A percentile compares a stretch with the other conserved stretches of the same genome.
These are phyloP conservation scores for Penicillium olsonii DNA, from an alignment of 2,329 filamentous ascomycete species.

Conservation along the genomic window DNA sequence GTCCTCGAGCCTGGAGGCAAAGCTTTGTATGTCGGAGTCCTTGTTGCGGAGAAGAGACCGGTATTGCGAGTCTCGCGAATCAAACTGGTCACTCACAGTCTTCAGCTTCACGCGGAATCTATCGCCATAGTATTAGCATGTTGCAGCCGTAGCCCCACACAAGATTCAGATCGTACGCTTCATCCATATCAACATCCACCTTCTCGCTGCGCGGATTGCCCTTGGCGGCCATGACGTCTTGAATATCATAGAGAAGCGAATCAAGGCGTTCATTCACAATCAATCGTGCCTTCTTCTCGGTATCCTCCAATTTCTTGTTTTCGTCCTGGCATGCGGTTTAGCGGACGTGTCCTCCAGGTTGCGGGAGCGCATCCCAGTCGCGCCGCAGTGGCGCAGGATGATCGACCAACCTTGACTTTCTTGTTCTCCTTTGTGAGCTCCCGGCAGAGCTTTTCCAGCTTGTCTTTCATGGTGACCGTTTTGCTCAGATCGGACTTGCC, in stretches of 20 bases:
- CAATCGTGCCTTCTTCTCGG: conserved; percentile 76
- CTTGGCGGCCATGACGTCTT: conserved; percentile 84
- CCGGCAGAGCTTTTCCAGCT: conserved; percentile 91
- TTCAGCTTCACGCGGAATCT: conserved; percentile 74
- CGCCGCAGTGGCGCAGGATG: not conserved
- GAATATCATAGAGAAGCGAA: conserved; percentile 76
- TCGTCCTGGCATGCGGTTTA: conserved; percentile 64
- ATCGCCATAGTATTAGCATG: conserved; percentile 21
- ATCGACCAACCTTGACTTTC: conserved; percentile 77
- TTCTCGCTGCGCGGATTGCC: conserved; percentile 78
- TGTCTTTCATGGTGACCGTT: conserved; percentile 88
- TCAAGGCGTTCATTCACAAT: conserved; percentile 85
- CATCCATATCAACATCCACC: conserved; percentile 84
- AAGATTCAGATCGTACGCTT: conserved; percentile 64
- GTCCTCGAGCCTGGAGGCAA: conserved; percentile 83
- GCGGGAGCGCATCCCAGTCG: not conserved
- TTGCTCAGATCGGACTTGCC: conserved; percentile 86
- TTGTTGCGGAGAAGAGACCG: conserved; percentile 89
- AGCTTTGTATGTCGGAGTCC: conserved; percentile 91
- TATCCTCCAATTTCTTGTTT: conserved; percentile 86
- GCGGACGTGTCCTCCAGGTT: conserved; percentile 4
- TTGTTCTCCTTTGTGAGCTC: conserved; percentile 97
- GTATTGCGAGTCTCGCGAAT: conserved; percentile 91
- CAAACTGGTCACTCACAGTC: conserved; percentile 94
- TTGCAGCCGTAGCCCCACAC: not conserved